Conservation (phyloP, 495 filamentous ascomycete species). For the Xylaria flabelliformis region DNA sequence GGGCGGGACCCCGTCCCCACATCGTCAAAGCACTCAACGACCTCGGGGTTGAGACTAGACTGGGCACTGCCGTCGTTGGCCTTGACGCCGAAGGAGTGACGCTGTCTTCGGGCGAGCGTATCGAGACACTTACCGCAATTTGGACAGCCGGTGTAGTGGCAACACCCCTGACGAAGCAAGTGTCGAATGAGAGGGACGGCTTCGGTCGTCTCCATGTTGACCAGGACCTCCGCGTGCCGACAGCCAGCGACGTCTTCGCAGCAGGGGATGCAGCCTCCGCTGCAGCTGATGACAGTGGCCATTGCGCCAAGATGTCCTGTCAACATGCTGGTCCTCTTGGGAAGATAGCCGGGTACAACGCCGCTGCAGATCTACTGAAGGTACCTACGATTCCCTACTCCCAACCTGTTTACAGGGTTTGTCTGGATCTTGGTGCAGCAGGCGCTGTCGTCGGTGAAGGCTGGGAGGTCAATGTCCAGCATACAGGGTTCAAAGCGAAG, state of each 20-base stretch:
- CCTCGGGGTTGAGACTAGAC: slow-evolving; percentile 25
- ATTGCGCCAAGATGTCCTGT: slow-evolving; percentile 38
- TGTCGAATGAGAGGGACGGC: slow-evolving; percentile 29
- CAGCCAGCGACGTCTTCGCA: slow-evolving; percentile 30
- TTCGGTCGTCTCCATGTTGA: slow-evolving; percentile 31
- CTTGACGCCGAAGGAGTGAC: slow-evolving; percentile 31
- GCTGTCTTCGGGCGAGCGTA: slow-evolving; percentile 29
- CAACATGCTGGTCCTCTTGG: slow-evolving; percentile 45
- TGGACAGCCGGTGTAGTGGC: slow-evolving; percentile 38
- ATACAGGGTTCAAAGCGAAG: slow-evolving; percentile 32
- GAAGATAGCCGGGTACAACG: slow-evolving; percentile 43
- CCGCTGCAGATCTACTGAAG: slow-evolving; percentile 29
- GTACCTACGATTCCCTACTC: slow-evolving; percentile 26
- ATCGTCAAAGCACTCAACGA: slow-evolving; percentile 28
- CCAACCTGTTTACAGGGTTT: slow-evolving; percentile 34
- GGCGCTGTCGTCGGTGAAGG: slow-evolving; percentile 33
- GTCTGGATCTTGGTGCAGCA: slow-evolving; percentile 37
- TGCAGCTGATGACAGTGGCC: slow-evolving; percentile 24
- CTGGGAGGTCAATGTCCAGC: slow-evolving; percentile 31
- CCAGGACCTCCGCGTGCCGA: slow-evolving; percentile 29
- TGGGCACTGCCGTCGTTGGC: slow-evolving; percentile 15
- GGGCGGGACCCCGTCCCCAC: slow-evolving; percentile 27
- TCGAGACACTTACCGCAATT: slow-evolving; percentile 33
- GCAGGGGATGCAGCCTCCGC: slow-evolving; percentile 37
- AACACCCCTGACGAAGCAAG: slow-evolving; percentile 32